Conservation (phyloP, 441 rosid species). For the Iberis amara region DNA sequence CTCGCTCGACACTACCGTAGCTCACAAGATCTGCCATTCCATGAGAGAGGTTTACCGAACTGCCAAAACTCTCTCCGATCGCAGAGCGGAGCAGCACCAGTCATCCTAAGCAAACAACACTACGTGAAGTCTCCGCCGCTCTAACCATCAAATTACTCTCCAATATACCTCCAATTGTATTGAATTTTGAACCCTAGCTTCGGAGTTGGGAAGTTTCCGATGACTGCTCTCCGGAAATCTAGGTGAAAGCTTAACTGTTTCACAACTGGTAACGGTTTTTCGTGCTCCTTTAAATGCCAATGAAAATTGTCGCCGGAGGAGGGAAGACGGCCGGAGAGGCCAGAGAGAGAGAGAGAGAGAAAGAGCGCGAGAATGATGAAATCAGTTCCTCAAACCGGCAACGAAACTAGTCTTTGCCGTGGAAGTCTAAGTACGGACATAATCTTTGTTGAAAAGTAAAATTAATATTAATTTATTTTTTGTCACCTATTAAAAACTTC, state of each 20-base stretch:
- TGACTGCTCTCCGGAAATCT: constrained; percentile 1
- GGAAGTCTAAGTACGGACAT: constrained; percentile 23
- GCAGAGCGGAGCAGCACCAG: constrained; percentile 63
- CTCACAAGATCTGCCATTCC: constrained; percentile 99
- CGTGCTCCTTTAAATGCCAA: background rate
- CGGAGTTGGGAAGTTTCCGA: constrained; percentile 9
- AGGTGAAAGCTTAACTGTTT: background rate
- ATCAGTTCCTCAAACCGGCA: constrained; percentile 14
- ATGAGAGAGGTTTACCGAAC: constrained; percentile 64
- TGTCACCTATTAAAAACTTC: too few species aligned
- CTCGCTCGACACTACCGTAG: constrained; percentile 75
- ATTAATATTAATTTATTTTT: too few species aligned
- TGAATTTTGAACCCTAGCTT: constrained; percentile 16
- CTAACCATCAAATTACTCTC: constrained; percentile 35
- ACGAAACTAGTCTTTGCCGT: constrained; percentile 28
- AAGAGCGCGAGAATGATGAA: constrained; percentile 23
- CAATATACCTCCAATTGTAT: constrained; percentile 20
- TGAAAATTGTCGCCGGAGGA: constrained; percentile 7
- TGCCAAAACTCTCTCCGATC: constrained; percentile 65
- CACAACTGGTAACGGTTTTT: background rate
- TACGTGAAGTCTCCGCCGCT: constrained; percentile 32
- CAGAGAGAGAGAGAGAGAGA: background rate
- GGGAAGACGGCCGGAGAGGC: constrained; percentile 8
- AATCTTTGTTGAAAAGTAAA: constrained; percentile 20
- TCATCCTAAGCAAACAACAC: constrained; percentile 64